Conservation (phyloP, 495 filamentous ascomycete species). For the Hypoxylon intermedium region DNA sequence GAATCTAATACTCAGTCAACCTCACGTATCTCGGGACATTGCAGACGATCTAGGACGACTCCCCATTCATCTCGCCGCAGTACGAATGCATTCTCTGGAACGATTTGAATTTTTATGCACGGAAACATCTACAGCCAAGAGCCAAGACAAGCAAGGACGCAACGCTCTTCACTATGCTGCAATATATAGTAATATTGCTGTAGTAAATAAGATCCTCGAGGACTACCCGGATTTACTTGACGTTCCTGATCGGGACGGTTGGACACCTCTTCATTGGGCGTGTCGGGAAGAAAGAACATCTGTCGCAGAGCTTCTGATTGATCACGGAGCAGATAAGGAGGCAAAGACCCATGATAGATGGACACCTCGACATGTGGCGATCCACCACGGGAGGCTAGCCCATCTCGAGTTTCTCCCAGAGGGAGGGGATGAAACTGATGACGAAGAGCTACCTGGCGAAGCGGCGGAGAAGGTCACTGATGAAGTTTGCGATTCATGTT, state of each 20-base stretch:
- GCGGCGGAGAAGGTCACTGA: conserved; percentile 10
- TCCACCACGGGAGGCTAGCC: conserved; percentile 1
- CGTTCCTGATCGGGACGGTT: conserved; percentile 21
- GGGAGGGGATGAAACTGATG: conserved; percentile 2
- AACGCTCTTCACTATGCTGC: conserved; percentile 23
- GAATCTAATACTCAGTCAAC: conserved; percentile 12
- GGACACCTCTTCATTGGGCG: conserved; percentile 41
- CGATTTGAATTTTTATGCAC: conserved; percentile 8
- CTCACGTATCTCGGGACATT: conserved; percentile 7
- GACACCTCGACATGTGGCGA: conserved; percentile 23
- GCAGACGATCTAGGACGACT: conserved; percentile 25
- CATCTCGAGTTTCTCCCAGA: conserved; percentile 7
- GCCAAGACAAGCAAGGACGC: conserved; percentile 26
- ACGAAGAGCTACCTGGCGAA: conserved; percentile 9
- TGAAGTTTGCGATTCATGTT: conserved; percentile 5
- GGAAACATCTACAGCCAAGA: conserved; percentile 10
- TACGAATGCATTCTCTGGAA: neutral
- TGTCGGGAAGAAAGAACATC: conserved; percentile 15
- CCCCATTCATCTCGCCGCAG: conserved; percentile 24
- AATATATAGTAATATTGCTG: neutral
- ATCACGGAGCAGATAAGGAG: conserved; percentile 23
- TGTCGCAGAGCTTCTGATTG: conserved; percentile 17
- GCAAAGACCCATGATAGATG: conserved; percentile 14
- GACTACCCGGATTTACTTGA: conserved; percentile 15
- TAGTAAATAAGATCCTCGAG: conserved; percentile 8